Evolutionary conservation across 768 basidiomycete species (phyloP), one percentile per base, ranked within the genome.

Genomic region (Rhizopogon vulgaris): DNA sequence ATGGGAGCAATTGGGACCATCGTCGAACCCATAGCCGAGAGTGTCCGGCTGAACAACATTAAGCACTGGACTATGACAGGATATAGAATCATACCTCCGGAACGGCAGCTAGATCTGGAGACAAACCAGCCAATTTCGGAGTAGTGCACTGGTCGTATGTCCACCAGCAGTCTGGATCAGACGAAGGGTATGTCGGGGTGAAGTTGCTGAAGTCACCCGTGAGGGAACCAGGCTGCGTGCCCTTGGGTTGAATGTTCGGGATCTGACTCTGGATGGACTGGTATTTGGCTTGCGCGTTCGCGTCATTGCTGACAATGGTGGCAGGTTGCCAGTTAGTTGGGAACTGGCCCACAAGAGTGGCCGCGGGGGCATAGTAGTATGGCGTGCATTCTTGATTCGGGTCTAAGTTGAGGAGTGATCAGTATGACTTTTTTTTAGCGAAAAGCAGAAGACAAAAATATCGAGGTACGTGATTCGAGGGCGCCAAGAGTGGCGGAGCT

Each of bases 1-100:
- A 54, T 84, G 83, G 3, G 78, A 75, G 58, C 82, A 84, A 57
- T 80, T 82, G 1, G 83, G 83, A 1, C 83, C 83, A 53, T 84
- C 82, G 53, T 84, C 83, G 52, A 84, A 84, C 3, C 74, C 79
- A 41, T 78, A 83, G 1, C 80, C 83, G 15, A 82, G 65, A 2
- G 81, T 80, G 9, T 64, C 60, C 30, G 83, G 82, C 79, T 80
- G 18, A 15, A 34, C 8, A 30, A 9, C 25, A 14, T 3, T 1
- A 6, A 24, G 15, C 0, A 34, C 22, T 1, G 3, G 5, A 36
- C 10, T 24, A 46, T 15, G 46, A 25, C n/a, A 4, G 36, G 9
- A n/a, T 24, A 24, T 6, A 25, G 17, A 14, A 9, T 25, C 55
- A 47, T 38, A 77, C 78, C 66, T 80, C 78, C 1, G 82, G 79